Evolutionary conservation across 345 rosid genomes (phyloP), one percentile per base, ranked within the genome.

Genomic region (Aethionema arabicum): DNA sequence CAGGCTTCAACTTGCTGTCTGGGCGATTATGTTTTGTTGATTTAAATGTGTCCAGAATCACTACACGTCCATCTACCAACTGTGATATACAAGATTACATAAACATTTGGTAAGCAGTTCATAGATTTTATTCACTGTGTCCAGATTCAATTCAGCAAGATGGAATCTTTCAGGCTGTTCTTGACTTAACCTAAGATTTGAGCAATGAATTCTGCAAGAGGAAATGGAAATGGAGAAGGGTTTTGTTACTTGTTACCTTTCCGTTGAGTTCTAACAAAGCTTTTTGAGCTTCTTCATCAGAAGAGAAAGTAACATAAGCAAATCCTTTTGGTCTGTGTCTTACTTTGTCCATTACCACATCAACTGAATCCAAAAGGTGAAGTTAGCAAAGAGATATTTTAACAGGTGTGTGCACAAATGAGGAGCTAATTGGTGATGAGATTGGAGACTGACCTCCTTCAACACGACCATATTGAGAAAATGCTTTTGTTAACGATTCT

Each of bases 261-360:
- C 87, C 90, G 58, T 86, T 82, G 74, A 80, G 80, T 44, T 72
- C 76, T 10, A 47, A 27, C 73, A 80, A 77, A 48, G 90, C 93
- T 56, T 70, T 73, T 1, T 8, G 64, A 7, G 87, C 89, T 58
- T 77, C 83, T 10, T 75, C 82, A 11, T 54, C 54, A 3, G 73
- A 61, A 16, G 70, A 75, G 66, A 83, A 86, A 39, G 80, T 74
- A 32, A 85, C 84, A 72, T 72, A 84, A 32, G 82, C 90, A 63
- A 39, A 78, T 12, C 93, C 89, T 76, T 80, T 86, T 7, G 82
- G 79, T 58, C 72, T 83, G 16, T 67, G 59, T 43, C 41, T 49
- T 5, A 29, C 54, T 80, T 76, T 78, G 35, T 81, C 59, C 78
- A 64, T 75, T 27, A 78, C 39, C 35, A 85, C 33, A 60, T 60